Evolutionary conservation across 1,284 basidiomycete genomes (phyloP), one percentile per base, ranked within the genome.

Genomic region (Boletus subluridellus): DNA sequence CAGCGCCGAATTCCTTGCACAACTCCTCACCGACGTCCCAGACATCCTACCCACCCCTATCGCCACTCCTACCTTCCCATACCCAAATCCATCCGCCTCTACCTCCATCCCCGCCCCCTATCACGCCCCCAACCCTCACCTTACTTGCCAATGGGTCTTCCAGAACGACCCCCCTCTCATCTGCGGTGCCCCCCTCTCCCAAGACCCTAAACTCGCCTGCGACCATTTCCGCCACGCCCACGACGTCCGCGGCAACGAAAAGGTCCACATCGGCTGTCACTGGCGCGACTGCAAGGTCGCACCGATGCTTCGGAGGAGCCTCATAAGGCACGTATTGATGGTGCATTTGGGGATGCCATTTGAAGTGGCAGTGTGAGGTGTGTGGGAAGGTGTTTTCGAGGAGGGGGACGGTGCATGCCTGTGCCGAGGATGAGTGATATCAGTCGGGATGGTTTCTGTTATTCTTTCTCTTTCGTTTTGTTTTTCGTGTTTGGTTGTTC

Each of bases 241-340:
- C 38, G 14, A 56, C 32, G 24, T 66, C 21, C 63, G 60, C 0
- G 65, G 65, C 2, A 63, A 65, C 24, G 67, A 69, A 39, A 67
- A 51, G 15, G 60, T 47, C 12, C 32, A 21, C 7, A 52, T 64
- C 4, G 2, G 1, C 12, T 66, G 65, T 39, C 34, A 9, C 9
- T 66, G 65, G 65, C 50, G 21, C 3, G 49, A 45, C 24, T 66
- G 65, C 21, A 21, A 21, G 21, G 21, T 21, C 21, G 21, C 21
- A 21, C 21, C 21, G 21, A 21, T 21, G 21, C 21, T 21, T 21
- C 21, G 21, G 21, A 21, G 21, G 21, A 21, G 21, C 21, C 21
- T 21, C 21, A 21, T 21, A 21, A 21, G 21, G 21, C 21, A 21
- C 21, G 21, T 21, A 21, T 21, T 21, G 21, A 21, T 21, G 0